Percentiles rank a stretch among this genome's conserved stretches.
Conservation (phyloP, 371 early-diverging fungal genomes). For the Haplosporangium sp. region DNA sequence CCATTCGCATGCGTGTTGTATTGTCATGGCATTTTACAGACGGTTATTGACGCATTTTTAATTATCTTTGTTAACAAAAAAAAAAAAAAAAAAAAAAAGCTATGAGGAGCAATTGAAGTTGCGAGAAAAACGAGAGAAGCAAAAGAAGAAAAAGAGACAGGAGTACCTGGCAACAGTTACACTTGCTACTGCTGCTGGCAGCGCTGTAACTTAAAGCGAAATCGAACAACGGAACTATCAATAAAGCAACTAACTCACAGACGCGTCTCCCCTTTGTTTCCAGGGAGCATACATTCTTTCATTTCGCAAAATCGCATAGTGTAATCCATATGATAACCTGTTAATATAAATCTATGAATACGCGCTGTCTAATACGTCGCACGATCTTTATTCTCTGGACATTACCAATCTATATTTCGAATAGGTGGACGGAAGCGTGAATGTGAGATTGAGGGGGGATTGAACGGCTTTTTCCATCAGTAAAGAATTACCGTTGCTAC, state of each 20-base stretch:
- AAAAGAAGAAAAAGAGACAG: conserved; percentile 15
- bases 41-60: neutral
- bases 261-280: too few species aligned
- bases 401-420: too few species aligned
- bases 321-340: too few species aligned
- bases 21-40: neutral
- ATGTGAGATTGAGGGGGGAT: neutral
- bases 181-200: neutral
- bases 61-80: neutral
- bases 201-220: neutral
- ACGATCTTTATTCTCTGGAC: too few species aligned
- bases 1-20: too few species aligned
- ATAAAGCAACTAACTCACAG: neutral
- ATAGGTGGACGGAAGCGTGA: neutral
- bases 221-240: neutral
- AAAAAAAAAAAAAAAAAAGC: neutral
- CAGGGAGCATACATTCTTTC: too few species aligned
- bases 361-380: too few species aligned
- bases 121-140: conserved; percentile 2
- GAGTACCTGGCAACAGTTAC: neutral
- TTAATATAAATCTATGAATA: too few species aligned
- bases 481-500: conserved; percentile 68
- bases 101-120: conserved; percentile 1
- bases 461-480: conserved; percentile 19
- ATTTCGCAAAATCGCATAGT: too few species aligned